Base-by-base conservation (phyloP, 306 rosid species). In the Vigna angularis region DNA sequence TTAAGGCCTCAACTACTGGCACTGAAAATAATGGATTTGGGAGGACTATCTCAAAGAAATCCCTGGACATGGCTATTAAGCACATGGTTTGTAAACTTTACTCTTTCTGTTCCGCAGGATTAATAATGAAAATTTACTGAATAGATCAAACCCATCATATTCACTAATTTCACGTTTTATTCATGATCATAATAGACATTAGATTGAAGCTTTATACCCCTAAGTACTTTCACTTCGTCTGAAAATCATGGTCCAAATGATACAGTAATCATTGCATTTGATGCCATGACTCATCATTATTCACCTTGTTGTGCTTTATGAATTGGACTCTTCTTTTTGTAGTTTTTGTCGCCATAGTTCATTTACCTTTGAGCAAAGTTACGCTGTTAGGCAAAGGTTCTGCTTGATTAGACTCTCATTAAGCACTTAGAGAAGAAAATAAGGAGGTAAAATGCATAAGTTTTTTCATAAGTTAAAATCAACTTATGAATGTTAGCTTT, bases 21-120 rank as follows among this genome's bases (percentile, higher is more conserved):
- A 38, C 89, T 34, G 99, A 95, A 52, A 87, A 85, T 85, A 77
- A 85, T 20, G 99, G 99, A 75, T 95, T 91, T 84, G 99, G 99
- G 67, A 91, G 99, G 80, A 87, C 50, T 53, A 95, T 95, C 89
- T 95, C 99, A 18, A 95, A 93, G 89, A 95, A 90, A 84, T 95
- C 99, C 38, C 89, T 95, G 64, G 99, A 95, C 79, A 88, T 95
- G 97, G 99, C 99, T 56, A 93, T 93, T 76, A 89, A 91, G 76
- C 97, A 93, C 85, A 95, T 93, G 99, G 99, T 95, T 82, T 48
- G 92, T 73, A 73, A 48, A 42, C 74, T 26, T 72, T 79, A 38
- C 49, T 59, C 53, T 79, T 73, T 51, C 34, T 17, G 6, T 73
- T 53, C 18, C 24, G 42, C 77, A 40, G 8, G 52, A 72, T 48